Conservation (phyloP, 805 yeast species). For the Komagataella ulmi region DNA sequence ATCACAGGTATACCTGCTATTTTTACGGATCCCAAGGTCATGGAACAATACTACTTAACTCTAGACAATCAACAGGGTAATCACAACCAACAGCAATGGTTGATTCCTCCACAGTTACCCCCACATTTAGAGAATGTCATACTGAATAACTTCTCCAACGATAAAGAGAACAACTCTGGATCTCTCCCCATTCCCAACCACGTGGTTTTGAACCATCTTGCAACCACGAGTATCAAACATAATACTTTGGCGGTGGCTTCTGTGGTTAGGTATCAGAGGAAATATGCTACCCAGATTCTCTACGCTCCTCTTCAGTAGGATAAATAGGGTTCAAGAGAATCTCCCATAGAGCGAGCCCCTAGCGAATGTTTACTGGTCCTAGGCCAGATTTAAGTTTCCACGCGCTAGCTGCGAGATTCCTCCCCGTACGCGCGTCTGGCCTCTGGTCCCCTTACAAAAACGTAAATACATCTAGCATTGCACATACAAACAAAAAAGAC, state of each 20-base stretch:
- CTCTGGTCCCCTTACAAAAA: not conserved
- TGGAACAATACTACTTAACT: conserved; percentile 76
- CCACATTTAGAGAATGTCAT: conserved; percentile 94
- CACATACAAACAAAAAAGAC: not conserved
- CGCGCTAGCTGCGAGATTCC: not conserved
- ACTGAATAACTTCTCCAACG: conserved; percentile 56
- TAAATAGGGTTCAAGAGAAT: conserved; percentile 2
- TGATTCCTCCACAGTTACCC: conserved; percentile 93
- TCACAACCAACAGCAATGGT: conserved; percentile 39
- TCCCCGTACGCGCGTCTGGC: not conserved
- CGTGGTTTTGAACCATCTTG: conserved; percentile 85
- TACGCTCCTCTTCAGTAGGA: conserved; percentile 67
- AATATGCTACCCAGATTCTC: conserved; percentile 82
- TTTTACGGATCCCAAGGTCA: conserved; percentile 72
- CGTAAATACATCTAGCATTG: not conserved
- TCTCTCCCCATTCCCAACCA: conserved; percentile 91
- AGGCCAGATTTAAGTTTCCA: not conserved
- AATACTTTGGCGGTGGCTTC: conserved; percentile 90
- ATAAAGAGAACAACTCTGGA: conserved; percentile 71
- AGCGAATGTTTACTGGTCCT: not conserved
- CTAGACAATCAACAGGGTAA: conserved; percentile 50
- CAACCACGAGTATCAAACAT: conserved; percentile 91
- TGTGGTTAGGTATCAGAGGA: conserved; percentile 76
- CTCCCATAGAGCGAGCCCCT: not conserved
- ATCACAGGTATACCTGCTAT: conserved; percentile 69